Conservation (phyloP, 116 monocot species). For the Phalaenopsis hybrid region DNA sequence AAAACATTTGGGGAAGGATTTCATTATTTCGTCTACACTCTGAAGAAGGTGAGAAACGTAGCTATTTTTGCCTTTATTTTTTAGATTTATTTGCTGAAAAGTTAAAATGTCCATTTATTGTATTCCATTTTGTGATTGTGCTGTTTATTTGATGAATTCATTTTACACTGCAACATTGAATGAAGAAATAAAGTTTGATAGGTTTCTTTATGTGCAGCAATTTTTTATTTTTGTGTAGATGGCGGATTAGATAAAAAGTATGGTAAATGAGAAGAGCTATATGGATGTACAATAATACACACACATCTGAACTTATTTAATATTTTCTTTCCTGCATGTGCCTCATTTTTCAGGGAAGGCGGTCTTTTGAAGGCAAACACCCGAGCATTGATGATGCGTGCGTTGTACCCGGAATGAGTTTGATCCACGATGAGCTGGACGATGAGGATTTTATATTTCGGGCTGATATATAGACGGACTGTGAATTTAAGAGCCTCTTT, state of each 20-base stretch:
- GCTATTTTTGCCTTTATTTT: background rate
- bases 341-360: constrained; percentile 39
- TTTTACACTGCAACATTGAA: too few relatives aligned
- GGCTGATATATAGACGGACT: constrained; percentile 5
- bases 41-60: constrained; percentile 57
- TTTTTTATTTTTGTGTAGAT: too few relatives aligned
- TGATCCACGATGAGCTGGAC: constrained; percentile 64
- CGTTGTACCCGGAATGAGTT: constrained; percentile 21
- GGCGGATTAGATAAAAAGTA: too few relatives aligned
- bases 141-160: too few relatives aligned
- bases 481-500: too few relatives aligned
- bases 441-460: constrained; percentile 63
- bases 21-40: constrained; percentile 86
- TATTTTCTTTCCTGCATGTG: background rate
- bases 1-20: constrained; percentile 81
- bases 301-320: too few relatives aligned
- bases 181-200: too few relatives aligned
- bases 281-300: too few relatives aligned
- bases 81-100: background rate
- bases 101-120: too few relatives aligned
- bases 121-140: too few relatives aligned
- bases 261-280: too few relatives aligned
- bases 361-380: constrained; percentile 8
- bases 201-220: too few relatives aligned
- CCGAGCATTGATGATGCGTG: background rate